Conservation (phyloP, 352 stramenopile genomes). For the Globisporangium nagaii region DNA sequence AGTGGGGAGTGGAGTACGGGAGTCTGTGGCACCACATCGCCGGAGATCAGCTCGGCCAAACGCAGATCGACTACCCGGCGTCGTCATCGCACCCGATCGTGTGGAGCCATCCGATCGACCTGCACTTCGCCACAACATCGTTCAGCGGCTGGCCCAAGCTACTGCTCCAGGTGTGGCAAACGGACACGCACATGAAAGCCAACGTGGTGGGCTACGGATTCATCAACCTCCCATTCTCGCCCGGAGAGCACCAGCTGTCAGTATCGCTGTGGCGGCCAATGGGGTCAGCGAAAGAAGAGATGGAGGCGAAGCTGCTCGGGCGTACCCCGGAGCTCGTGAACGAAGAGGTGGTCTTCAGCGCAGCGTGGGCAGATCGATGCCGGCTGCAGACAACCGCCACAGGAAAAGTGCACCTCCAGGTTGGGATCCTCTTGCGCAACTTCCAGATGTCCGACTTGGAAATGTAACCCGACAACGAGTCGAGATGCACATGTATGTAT, state of each 20-base stretch:
- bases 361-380: constrained; percentile 52
- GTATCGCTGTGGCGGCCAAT: constrained; percentile 57
- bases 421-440: constrained; percentile 50
- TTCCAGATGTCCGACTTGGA: constrained; percentile 21
- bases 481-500: background rate
- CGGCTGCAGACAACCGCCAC: constrained; percentile 60
- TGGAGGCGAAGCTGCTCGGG: constrained; percentile 42
- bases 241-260: constrained; percentile 40
- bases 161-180: constrained; percentile 58
- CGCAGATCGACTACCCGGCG: constrained; percentile 51
- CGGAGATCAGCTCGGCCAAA: constrained; percentile 53
- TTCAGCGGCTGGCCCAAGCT: constrained; percentile 65
- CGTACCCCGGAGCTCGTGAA: constrained; percentile 45
- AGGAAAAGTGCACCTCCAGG: constrained; percentile 36
- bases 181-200: constrained; percentile 39
- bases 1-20: constrained; percentile 65
- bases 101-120: constrained; percentile 62
- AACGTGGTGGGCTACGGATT: constrained; percentile 59
- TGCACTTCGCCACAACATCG: constrained; percentile 51
- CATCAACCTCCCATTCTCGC: constrained; percentile 41
- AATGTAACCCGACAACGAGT: constrained; percentile 12
- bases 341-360: constrained; percentile 53
- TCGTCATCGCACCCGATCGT: constrained; percentile 20
- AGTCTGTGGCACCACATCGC: constrained; percentile 50
- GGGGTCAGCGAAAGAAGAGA: constrained; percentile 40